Base-by-base conservation (phyloP, 805 yeast species). In the Citeromyces matritensis region DNA sequence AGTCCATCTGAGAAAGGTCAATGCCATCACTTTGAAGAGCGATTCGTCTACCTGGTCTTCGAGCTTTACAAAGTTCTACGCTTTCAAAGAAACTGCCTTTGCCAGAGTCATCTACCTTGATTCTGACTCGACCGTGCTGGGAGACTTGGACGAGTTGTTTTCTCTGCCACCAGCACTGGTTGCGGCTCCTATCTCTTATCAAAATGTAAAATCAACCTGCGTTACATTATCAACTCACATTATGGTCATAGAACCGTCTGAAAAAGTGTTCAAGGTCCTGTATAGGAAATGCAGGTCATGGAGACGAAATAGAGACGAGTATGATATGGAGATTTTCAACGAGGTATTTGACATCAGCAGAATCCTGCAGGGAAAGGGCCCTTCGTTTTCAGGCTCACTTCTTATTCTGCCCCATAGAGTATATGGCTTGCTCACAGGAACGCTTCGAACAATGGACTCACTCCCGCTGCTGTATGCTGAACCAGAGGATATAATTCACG, bases 211-310 rank as follows among this genome's bases (percentile, higher is more conserved):
- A 27, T 32, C 28, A 29, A 33, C 15, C 15, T 23, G 33, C 9
- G 40, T 48, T 27, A 27, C 37, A 32, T 34, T 62, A 38, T 61
- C 58, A 1, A 58, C 63, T 27, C 69, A 68, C 37, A 45, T 76
- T 5, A 73, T 76, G 75, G 76, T 75, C 5, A 51, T 73, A n/a
- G 59, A 55, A 26, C 83, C 83, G 3, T 55, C 41, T 24, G 21
- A 33, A 4, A 23, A 35, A 1, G 40, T 47, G 2, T 53, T 41
- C 35, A 31, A 44, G 9, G 35, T 42, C 14, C 37, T 44, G 38
- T 17, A 17, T 17, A 38, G 34, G 31, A 33, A 45, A 9, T 47
- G 49, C 24, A 40, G 51, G 0, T 37, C 41, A 9, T 35, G 50
- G 3, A 52, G 57, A 33, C 24, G 36, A 4, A 21, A 35, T 1